Conservation (phyloP, 164 flowering plant species). For the Magnolia changhungtana region DNA sequence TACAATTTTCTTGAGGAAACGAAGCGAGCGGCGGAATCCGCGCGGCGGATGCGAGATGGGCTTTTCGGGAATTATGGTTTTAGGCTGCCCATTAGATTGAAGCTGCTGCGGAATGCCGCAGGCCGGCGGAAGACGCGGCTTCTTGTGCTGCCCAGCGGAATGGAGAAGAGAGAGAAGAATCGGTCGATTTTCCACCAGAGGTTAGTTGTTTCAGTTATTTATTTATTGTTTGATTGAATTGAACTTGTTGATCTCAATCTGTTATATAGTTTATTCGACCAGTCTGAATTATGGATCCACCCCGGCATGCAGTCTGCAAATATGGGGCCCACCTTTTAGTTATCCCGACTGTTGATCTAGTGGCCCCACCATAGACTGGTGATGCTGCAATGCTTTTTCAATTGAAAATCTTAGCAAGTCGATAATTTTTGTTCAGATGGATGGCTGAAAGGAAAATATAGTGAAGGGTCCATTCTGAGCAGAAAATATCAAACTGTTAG, state of each 20-base stretch:
- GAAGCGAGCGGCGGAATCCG: conserved; percentile 73
- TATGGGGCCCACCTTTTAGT: no score
- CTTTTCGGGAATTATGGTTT: conserved; percentile 30
- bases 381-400: no score
- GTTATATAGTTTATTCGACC: background rate
- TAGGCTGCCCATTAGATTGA: conserved; percentile 43
- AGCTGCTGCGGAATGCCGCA: conserved; percentile 46
- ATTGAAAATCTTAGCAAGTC: no score
- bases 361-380: no score
- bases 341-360: no score
- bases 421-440: no score
- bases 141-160: conserved; percentile 56
- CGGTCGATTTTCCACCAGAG: conserved; percentile 44
- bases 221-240: background rate
- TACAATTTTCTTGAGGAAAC: conserved; percentile 72
- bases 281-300: background rate
- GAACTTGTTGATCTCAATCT: no score
- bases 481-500: no score
- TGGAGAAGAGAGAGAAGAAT: conserved; percentile 68
- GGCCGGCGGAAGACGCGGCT: conserved; percentile 43
- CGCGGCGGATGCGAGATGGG: conserved; percentile 48
- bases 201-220: conserved; percentile 23
- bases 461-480: no score
- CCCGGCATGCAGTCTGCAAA: background rate
- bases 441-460: no score